Conservation (phyloP, 768 basidiomycete genomes). For the Mycena galericulata region DNA sequence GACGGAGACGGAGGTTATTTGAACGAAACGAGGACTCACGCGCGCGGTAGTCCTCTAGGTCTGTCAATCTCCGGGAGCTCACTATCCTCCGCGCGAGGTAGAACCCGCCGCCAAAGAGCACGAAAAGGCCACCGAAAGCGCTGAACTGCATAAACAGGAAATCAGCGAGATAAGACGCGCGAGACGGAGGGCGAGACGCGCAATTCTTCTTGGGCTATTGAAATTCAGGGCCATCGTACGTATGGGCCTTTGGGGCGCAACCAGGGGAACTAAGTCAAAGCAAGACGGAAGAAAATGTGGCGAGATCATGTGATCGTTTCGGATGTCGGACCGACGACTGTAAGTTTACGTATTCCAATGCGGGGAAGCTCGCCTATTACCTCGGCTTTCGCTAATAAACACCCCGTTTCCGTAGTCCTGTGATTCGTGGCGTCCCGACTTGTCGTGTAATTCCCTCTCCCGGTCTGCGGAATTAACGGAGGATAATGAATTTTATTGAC, state of each 20-base stretch:
- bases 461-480: neutral
- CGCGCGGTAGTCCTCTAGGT: constrained; percentile 21
- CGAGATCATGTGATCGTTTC: no score
- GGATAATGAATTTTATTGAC: no score
- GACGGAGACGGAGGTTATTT: no score
- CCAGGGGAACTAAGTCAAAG: neutral
- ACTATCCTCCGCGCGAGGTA: constrained; percentile 26
- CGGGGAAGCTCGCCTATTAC: no score
- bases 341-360: no score
- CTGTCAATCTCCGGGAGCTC: constrained; percentile 8
- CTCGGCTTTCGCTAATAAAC: no score
- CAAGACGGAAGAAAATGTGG: neutral
- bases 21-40: neutral
- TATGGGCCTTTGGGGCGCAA: neutral
- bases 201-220: constrained; percentile 25
- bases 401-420: no score
- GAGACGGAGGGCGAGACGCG: neutral
- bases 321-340: no score
- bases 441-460: neutral
- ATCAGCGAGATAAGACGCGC: neutral
- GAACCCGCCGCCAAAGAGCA: constrained; percentile 30
- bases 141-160: constrained; percentile 18
- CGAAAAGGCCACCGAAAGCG: constrained; percentile 30
- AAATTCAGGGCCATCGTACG: constrained; percentile 17
- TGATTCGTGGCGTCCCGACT: no score